phyloP scores from a whole-genome alignment of 306 rosid species.

The Quercus parvula region DNA sequence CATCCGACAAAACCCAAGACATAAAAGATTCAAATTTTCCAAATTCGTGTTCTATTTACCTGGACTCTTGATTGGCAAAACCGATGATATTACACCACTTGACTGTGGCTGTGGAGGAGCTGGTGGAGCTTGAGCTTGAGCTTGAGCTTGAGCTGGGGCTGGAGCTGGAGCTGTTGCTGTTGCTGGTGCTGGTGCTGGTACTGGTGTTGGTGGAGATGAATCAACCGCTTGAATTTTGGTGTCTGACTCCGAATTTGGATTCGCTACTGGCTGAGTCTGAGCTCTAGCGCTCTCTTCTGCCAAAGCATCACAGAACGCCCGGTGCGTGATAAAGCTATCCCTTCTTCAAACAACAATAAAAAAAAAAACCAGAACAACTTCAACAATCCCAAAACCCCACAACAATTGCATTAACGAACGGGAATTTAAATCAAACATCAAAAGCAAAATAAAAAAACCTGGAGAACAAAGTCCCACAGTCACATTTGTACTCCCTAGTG shows the following conservation, averaged over 20 bases:
- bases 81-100: slow-evolving; percentile 30
- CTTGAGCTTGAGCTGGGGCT: neutral
- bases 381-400: slow-evolving; percentile 22
- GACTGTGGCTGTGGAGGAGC: slow-evolving; percentile 47
- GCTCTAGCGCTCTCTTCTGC: slow-evolving; percentile 70
- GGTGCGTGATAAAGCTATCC: slow-evolving; percentile 90
- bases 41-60: slow-evolving; percentile 41
- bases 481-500: slow-evolving; percentile 89
- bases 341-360: slow-evolving; percentile 43
- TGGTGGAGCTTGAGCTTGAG: slow-evolving; percentile 10
- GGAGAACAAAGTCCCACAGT: slow-evolving; percentile 77
- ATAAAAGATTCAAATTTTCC: slow-evolving; percentile 16
- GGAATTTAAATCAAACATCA: neutral
- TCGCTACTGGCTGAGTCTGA: slow-evolving; percentile 30
- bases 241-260: slow-evolving; percentile 39
- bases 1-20: slow-evolving; percentile 38
- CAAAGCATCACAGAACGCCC: slow-evolving; percentile 92
- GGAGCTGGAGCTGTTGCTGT: neutral
- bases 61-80: slow-evolving; percentile 45
- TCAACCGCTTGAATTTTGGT: slow-evolving; percentile 26
- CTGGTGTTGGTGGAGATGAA: slow-evolving; percentile 25
- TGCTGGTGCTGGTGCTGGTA: neutral
- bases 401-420: neutral
- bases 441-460: slow-evolving; percentile 31
- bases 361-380: slow-evolving; percentile 10